Percentiles rank a stretch among this genome's conserved stretches.
Evolutionary conservation across 192 early-diverging fungal species (phyloP).

Genomic region (Coemansia sp.): DNA sequence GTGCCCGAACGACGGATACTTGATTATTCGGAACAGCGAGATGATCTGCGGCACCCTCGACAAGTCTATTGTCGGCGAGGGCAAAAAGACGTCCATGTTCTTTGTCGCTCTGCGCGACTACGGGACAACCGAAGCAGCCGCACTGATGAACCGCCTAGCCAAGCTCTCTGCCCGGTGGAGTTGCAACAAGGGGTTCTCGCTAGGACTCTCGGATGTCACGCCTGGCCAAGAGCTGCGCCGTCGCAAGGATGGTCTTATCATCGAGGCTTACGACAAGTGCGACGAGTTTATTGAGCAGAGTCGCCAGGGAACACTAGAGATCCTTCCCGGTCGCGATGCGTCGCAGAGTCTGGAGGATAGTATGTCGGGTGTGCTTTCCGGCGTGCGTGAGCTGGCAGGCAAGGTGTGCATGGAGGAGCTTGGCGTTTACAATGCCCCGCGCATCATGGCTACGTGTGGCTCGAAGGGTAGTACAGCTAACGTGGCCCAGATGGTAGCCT

Average conservation of each 20-base stretch:
- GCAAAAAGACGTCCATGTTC: conserved; percentile 93
- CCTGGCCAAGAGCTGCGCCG: conserved; percentile 73
- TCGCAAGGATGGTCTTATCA: conserved; percentile 77
- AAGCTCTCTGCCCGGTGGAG: conserved; percentile 92
- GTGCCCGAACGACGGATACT: conserved; percentile 85
- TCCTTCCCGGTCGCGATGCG: conserved; percentile 80
- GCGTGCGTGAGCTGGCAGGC: conserved; percentile 90
- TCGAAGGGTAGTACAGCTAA: conserved; percentile 98
- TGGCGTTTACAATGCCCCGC: conserved; percentile 91
- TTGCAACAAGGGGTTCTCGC: conserved; percentile 93
- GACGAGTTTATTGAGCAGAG: conserved; percentile 75
- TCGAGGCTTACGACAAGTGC: conserved; percentile 80
- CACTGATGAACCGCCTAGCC: conserved; percentile 92
- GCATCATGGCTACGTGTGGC: conserved; percentile 98
- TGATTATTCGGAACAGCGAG: conserved; percentile 92
- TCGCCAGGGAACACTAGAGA: conserved; percentile 71
- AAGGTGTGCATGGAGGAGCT: conserved; percentile 89
- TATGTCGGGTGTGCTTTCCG: conserved; percentile 84
- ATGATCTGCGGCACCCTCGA: conserved; percentile 92
- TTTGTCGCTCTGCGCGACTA: conserved; percentile 92
- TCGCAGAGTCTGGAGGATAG: conserved; percentile 85
- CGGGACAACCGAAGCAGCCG: conserved; percentile 79
- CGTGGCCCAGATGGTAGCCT: conserved; percentile 99
- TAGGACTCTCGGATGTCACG: conserved; percentile 97
- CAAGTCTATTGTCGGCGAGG: conserved; percentile 95